A percentile compares a stretch with the other conserved stretches of the same genome.
phyloP scores from a whole-genome alignment of 148 eudicot species.

The Chenopodium suecicum region DNA sequence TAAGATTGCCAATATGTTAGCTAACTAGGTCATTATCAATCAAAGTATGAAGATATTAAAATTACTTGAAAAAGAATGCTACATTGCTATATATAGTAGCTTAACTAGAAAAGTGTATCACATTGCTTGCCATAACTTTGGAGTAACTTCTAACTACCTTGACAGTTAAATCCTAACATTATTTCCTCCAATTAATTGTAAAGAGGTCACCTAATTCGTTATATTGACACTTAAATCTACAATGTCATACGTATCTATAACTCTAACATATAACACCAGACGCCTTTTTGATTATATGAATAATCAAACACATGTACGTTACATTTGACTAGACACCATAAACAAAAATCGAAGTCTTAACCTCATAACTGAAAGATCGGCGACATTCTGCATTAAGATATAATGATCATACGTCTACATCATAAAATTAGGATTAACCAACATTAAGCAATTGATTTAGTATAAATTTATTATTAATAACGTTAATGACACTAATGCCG shows the following conservation, averaged over 20 bases:
- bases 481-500: constrained; percentile 13
- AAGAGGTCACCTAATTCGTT: not conserved
- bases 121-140: not conserved
- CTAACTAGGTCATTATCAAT: not conserved
- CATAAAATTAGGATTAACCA: not conserved
- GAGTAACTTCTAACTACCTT: not conserved
- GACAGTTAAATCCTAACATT: not conserved
- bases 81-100: not conserved
- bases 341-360: no score
- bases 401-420: not conserved
- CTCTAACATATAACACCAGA: no score
- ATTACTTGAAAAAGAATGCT: not conserved
- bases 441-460: not conserved
- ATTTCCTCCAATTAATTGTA: not conserved
- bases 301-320: no score
- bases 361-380: no score
- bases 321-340: no score
- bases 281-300: no score
- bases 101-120: not conserved
- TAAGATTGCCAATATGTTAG: not conserved
- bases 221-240: not conserved
- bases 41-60: not conserved
- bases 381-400: no score
- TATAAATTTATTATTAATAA: not conserved
- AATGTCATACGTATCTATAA: no score